phyloP scores from a whole-genome alignment of 257 asterid species.

The Buddleja alternifolia region DNA sequence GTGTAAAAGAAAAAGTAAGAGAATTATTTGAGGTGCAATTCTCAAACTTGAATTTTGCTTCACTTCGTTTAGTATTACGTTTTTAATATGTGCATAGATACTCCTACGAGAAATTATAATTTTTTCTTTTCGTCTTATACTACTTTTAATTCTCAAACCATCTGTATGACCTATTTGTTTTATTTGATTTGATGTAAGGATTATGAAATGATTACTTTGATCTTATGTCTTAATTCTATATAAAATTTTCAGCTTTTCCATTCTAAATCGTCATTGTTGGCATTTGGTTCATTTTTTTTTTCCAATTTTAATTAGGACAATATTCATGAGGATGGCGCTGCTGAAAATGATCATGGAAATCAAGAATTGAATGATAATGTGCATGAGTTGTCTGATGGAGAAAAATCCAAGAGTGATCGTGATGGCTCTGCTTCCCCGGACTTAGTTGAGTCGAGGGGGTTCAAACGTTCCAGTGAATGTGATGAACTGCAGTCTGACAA shows the following conservation, averaged over 20 bases:
- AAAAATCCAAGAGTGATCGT: constrained; percentile 34
- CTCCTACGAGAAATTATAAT: constrained; percentile 2
- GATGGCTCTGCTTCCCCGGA: constrained; percentile 38
- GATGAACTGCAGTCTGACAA: constrained; percentile 40
- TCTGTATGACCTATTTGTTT: constrained; percentile 10
- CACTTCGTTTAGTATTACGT: neutral
- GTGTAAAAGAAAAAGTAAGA: constrained; percentile 9
- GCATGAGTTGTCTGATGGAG: constrained; percentile 38
- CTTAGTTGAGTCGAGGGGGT: constrained; percentile 41
- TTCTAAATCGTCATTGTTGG: constrained; percentile 8
- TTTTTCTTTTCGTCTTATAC: neutral
- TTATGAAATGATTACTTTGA: neutral
- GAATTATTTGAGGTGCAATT: neutral
- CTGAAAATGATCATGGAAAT: constrained; percentile 29
- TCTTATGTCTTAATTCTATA: constrained; percentile 10
- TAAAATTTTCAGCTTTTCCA: neutral
- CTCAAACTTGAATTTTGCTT: constrained; percentile 3
- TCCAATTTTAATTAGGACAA: constrained; percentile 43
- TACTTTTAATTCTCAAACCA: neutral
- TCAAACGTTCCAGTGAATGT: constrained; percentile 44
- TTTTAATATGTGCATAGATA: constrained; percentile 5
- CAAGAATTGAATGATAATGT: constrained; percentile 28
- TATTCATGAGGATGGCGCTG: constrained; percentile 27
- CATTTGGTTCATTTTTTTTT: neutral
- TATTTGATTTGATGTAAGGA: constrained; percentile 15